Conservation (phyloP, 768 basidiomycete species). For the Chlorophyllum brunneum region DNA sequence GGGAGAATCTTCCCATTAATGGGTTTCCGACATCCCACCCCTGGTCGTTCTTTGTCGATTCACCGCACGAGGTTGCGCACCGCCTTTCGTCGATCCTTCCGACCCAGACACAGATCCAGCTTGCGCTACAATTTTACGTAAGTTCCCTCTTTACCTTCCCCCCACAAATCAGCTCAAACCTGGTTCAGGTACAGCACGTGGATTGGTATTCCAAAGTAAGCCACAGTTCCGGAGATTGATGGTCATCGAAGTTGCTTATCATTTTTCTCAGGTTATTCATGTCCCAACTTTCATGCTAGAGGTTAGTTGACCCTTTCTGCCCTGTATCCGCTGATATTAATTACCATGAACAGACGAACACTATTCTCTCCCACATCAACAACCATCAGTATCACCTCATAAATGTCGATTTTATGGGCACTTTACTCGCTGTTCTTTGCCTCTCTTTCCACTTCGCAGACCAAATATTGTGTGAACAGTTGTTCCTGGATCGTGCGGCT, state of each 20-base stretch:
- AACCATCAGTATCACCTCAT: constrained; percentile 3
- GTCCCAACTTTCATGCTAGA: constrained; percentile 20
- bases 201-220: constrained; percentile 15
- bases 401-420: constrained; percentile 18
- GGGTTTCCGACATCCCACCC: constrained; percentile 18
- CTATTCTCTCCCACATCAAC: constrained; percentile 6
- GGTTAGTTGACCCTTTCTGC: constrained; percentile 6
- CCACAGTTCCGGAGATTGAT: background rate
- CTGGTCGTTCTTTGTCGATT: constrained; percentile 20
- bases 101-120: constrained; percentile 11
- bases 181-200: constrained; percentile 3
- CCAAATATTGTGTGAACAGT: constrained; percentile 15
- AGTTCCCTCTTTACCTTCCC: background rate
- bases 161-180: background rate
- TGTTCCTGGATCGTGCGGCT: constrained; percentile 16
- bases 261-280: constrained; percentile 18
- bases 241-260: background rate
- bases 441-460: constrained; percentile 23
- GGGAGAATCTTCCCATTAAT: background rate
- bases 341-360: background rate
- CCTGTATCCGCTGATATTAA: background rate
- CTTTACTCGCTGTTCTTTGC: constrained; percentile 22
- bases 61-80: constrained; percentile 16
- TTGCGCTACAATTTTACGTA: constrained; percentile 22
- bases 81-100: constrained; percentile 18